Evolutionary conservation across 1,139 yeast genomes (phyloP).

Genomic region (Sugiyamaella paludigena): DNA sequence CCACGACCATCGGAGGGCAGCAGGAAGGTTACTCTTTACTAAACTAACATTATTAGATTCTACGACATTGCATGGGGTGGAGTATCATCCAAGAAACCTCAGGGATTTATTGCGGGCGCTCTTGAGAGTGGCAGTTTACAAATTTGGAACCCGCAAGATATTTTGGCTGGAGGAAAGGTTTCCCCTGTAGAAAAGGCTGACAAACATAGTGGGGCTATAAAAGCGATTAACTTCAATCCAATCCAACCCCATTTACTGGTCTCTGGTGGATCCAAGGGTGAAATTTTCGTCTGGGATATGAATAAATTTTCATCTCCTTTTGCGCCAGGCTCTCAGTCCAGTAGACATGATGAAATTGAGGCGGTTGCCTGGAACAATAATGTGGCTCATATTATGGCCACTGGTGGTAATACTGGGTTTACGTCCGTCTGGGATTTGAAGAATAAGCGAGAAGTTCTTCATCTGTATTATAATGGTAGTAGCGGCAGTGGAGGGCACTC

Average conservation of each 20-base stretch:
- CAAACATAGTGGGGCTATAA: slow-evolving; percentile 70
- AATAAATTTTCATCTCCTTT: slow-evolving; percentile 56
- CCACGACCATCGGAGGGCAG: too few relatives aligned
- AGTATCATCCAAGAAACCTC: slow-evolving; percentile 52
- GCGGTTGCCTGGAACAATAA: slow-evolving; percentile 88
- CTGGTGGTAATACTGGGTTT: slow-evolving; percentile 79
- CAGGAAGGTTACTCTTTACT: too few relatives aligned
- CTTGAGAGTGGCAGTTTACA: slow-evolving; percentile 78
- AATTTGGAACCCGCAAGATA: slow-evolving; percentile 62
- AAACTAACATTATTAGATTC: slow-evolving; percentile 45
- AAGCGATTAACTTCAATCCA: slow-evolving; percentile 75
- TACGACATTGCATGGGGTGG: slow-evolving; percentile 85
- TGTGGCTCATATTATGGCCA: slow-evolving; percentile 81
- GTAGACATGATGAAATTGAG: slow-evolving; percentile 79
- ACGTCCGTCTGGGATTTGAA: slow-evolving; percentile 94
- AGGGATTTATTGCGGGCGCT: slow-evolving; percentile 80
- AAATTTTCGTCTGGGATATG: slow-evolving; percentile 87
- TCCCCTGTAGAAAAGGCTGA: slow-evolving; percentile 28
- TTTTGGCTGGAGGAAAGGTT: slow-evolving; percentile 24
- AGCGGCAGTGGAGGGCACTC: slow-evolving; percentile 49
- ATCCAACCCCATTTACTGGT: slow-evolving; percentile 70
- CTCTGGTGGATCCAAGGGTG: slow-evolving; percentile 85
- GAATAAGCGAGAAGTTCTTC: slow-evolving; percentile 83
- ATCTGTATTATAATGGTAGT: slow-evolving; percentile 54
- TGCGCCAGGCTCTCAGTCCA: slow-evolving; percentile 62